These are phyloP conservation scores for Exophiala dermatitidis DNA, from an alignment of 2,329 filamentous ascomycete species.

Conservation along the genomic window DNA sequence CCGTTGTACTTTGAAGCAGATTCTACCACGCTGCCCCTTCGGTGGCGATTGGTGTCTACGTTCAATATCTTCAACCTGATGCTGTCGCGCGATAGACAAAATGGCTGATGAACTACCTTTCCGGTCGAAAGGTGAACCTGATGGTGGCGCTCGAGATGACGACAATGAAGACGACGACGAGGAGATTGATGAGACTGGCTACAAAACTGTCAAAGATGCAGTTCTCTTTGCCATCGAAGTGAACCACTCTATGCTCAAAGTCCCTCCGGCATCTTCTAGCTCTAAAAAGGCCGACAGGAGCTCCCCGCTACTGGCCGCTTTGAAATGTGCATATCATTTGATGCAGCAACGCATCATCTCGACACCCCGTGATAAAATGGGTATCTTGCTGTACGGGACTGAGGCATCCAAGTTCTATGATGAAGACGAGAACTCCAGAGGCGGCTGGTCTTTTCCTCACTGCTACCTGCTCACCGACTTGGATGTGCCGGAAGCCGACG, in stretches of 20 bases:
- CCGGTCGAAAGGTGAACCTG: slow-evolving; percentile 33
- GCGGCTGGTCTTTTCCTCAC: slow-evolving; percentile 67
- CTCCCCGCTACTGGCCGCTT: slow-evolving; percentile 70
- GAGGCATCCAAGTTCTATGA: slow-evolving; percentile 72
- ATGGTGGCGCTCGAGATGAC: slow-evolving; percentile 32
- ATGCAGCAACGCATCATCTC: slow-evolving; percentile 99
- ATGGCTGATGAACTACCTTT: slow-evolving; percentile 25
- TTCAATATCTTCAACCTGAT: not conserved
- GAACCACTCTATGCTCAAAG: slow-evolving; percentile 74
- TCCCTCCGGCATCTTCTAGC: slow-evolving; percentile 51
- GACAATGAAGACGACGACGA: slow-evolving; percentile 42
- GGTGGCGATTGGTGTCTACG: too few relatives aligned
- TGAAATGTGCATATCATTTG: slow-evolving; percentile 88
- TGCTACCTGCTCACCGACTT: slow-evolving; percentile 89
- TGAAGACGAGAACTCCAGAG: slow-evolving; percentile 51
- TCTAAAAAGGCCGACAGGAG: slow-evolving; percentile 72
- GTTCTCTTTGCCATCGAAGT: slow-evolving; percentile 93
- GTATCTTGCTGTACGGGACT: slow-evolving; percentile 84
- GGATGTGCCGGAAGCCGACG: slow-evolving; percentile 75
- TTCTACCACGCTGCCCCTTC: too few relatives aligned
- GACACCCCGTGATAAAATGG: slow-evolving; percentile 95
- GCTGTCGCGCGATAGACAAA: not conserved
- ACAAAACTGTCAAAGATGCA: slow-evolving; percentile 92
- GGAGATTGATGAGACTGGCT: slow-evolving; percentile 51
- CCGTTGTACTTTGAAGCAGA: too few relatives aligned